Percentiles rank a stretch among this genome's conserved stretches.
Evolutionary conservation across 805 yeast genomes (phyloP).

Genomic region (Sungouiozyma ichnusensis): DNA sequence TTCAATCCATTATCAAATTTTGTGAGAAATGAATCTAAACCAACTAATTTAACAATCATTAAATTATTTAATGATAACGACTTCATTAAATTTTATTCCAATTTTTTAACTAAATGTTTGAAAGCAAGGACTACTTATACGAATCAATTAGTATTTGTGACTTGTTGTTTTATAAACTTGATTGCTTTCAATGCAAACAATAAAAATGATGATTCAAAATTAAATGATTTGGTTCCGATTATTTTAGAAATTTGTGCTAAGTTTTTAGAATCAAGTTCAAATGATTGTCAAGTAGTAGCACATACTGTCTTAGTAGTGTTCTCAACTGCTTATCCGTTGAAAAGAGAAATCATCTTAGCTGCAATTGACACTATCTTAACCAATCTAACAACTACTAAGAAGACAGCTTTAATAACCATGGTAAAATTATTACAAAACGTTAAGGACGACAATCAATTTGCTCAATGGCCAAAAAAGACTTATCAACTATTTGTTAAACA

Average conservation of each 20-base stretch:
- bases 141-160: slow-evolving; percentile 66
- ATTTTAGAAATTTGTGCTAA: slow-evolving; percentile 50
- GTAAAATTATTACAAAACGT: slow-evolving; percentile 40
- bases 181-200: slow-evolving; percentile 41
- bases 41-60: slow-evolving; percentile 57
- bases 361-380: slow-evolving; percentile 48
- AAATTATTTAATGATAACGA: slow-evolving; percentile 66
- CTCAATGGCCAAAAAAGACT: slow-evolving; percentile 31
- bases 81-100: slow-evolving; percentile 55
- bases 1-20: slow-evolving; percentile 63
- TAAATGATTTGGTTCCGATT: slow-evolving; percentile 44
- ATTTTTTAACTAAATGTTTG: slow-evolving; percentile 36
- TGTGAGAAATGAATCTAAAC: slow-evolving; percentile 51
- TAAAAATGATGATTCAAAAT: slow-evolving; percentile 28
- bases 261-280: slow-evolving; percentile 36
- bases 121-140: slow-evolving; percentile 49
- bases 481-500: slow-evolving; percentile 27
- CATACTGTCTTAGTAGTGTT: slow-evolving; percentile 75
- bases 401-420: slow-evolving; percentile 38
- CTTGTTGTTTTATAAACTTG: slow-evolving; percentile 55
- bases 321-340: slow-evolving; percentile 59
- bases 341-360: slow-evolving; percentile 42
- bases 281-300: slow-evolving; percentile 70
- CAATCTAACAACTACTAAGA: slow-evolving; percentile 33
- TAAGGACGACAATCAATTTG: slow-evolving; percentile 32